Conservation (phyloP, 768 basidiomycete genomes). For the Neoboletus brunneissimus region DNA sequence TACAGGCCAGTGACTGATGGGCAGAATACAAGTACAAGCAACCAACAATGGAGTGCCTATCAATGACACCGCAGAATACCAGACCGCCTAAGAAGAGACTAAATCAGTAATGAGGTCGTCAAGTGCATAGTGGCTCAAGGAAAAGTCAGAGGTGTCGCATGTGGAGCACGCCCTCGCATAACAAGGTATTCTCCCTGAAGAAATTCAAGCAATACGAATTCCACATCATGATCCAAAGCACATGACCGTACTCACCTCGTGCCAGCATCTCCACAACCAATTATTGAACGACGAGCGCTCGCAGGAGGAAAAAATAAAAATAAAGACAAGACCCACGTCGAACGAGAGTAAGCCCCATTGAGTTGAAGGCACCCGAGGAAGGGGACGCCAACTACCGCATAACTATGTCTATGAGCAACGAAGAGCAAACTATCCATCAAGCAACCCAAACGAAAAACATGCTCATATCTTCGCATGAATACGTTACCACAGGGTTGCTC, state of each 20-base stretch:
- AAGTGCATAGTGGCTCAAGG: neutral
- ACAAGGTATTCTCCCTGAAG: slow-evolving; percentile 84
- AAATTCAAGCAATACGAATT: slow-evolving; percentile 68
- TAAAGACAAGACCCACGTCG: slow-evolving; percentile 41
- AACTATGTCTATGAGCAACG: slow-evolving; percentile 87
- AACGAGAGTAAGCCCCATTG: slow-evolving; percentile 91
- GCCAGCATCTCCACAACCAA: slow-evolving; percentile 13
- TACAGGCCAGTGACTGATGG: neutral
- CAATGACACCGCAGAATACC: neutral
- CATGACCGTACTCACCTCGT: slow-evolving; percentile 23
- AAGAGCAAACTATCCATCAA: slow-evolving; percentile 38
- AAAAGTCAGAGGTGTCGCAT: slow-evolving; percentile 50
- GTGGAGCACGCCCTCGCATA: slow-evolving; percentile 67
- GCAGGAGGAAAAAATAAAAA: slow-evolving; percentile 48
- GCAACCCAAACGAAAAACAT: slow-evolving; percentile 45
- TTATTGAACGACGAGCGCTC: slow-evolving; percentile 52
- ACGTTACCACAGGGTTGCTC: slow-evolving; percentile 39
- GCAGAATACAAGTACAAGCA: neutral
- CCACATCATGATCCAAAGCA: slow-evolving; percentile 50
- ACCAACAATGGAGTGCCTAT: neutral
- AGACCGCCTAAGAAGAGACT: neutral
- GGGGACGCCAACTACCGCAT: slow-evolving; percentile 69
- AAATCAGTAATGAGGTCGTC: slow-evolving; percentile 9
- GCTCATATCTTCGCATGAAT: slow-evolving; percentile 78
- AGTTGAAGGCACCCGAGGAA: slow-evolving; percentile 52